Conservation (phyloP, 192 early-diverging fungal genomes). For the Entomortierella parvispora region DNA sequence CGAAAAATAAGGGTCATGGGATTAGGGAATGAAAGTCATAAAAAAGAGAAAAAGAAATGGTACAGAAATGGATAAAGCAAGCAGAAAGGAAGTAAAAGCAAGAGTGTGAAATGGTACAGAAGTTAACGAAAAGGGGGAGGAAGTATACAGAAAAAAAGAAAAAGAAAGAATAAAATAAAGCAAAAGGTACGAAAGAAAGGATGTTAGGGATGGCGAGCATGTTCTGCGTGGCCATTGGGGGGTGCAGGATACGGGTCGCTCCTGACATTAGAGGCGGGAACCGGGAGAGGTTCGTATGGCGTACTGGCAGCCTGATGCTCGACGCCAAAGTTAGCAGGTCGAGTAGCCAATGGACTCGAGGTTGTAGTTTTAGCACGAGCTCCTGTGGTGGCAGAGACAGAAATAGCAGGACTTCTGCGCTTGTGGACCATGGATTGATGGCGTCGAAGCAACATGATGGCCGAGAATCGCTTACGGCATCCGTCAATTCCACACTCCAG, state of each 20-base stretch:
- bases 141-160: not conserved
- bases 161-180: not conserved
- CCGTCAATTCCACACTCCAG: conserved; percentile 53
- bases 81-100: not conserved
- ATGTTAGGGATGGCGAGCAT: not conserved
- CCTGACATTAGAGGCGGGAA: too few species aligned
- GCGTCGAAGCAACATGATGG: conserved; percentile 46
- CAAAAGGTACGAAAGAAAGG: not conserved
- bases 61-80: conserved; percentile 3
- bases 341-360: conserved; percentile 4
- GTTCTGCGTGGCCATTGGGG: not conserved
- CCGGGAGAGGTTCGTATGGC: too few species aligned
- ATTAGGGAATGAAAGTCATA: not conserved
- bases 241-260: too few species aligned
- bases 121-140: not conserved
- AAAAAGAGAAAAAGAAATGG: conserved; percentile 1
- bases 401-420: conserved; percentile 27
- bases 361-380: conserved; percentile 2
- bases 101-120: conserved; percentile 1
- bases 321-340: not conserved
- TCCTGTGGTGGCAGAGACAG: conserved; percentile 13
- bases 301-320: too few species aligned
- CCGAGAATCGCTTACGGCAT: conserved; percentile 49
- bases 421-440: conserved; percentile 53
- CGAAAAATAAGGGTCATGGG: not conserved